Percentiles rank a stretch among this genome's conserved stretches.
These are phyloP conservation scores for Colletotrichum eremochloae DNA, from an alignment of 2,329 filamentous ascomycete genomes.

Conservation along the genomic window DNA sequence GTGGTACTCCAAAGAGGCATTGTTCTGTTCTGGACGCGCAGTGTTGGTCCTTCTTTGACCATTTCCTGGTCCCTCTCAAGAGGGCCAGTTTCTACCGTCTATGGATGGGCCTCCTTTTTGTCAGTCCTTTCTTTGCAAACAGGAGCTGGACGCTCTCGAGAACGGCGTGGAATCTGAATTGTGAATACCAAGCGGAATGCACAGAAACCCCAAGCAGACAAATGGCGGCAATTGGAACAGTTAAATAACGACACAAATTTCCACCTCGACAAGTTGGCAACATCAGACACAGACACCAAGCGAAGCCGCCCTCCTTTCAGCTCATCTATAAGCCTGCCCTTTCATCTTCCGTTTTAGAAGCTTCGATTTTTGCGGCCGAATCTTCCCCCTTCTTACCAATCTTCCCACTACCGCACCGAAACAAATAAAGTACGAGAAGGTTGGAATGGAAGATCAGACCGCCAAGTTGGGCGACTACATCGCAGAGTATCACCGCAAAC, in stretches of 20 bases:
- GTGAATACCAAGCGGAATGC: neutral
- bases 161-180: too few relatives aligned
- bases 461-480: neutral
- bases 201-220: fast-evolving
- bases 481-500: too few relatives aligned
- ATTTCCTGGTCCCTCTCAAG: neutral
- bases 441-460: neutral
- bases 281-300: neutral
- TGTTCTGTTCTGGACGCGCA: neutral
- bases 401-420: neutral
- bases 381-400: too few relatives aligned
- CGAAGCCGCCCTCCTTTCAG: neutral
- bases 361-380: neutral
- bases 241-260: neutral
- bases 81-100: neutral
- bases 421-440: neutral
- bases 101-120: neutral
- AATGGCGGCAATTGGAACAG: too few relatives aligned
- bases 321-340: neutral
- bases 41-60: neutral
- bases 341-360: neutral
- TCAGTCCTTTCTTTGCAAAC: neutral
- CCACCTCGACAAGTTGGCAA: neutral
- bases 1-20: too few relatives aligned
- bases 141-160: neutral